Conservation (phyloP, 2,329 filamentous ascomycete species). For the Aspergillus floridensis region DNA sequence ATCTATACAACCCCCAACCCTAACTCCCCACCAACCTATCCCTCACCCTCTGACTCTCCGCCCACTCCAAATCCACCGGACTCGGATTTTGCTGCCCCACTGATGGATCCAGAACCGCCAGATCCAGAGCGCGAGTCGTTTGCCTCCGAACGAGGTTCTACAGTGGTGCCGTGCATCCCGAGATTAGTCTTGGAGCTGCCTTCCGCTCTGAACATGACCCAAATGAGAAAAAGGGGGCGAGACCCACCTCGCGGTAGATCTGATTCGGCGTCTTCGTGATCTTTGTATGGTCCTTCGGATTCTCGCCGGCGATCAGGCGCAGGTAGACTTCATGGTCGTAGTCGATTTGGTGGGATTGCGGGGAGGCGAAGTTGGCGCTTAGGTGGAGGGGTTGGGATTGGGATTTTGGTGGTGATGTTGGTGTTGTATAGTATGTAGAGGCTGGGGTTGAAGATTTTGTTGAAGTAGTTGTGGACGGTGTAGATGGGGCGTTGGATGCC, state of each 20-base stretch:
- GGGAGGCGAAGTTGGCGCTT: constrained; percentile 29
- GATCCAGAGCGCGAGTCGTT: constrained; percentile 24
- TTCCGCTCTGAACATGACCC: background rate
- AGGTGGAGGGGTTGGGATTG: constrained; percentile 51
- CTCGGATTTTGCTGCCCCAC: constrained; percentile 21
- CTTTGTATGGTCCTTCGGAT: constrained; percentile 9
- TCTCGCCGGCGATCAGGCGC: constrained; percentile 25
- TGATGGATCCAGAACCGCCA: constrained; percentile 26
- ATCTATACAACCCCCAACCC: background rate
- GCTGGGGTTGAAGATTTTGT: too few species aligned
- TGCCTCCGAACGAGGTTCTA: constrained; percentile 2
- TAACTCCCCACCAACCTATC: constrained; percentile 9
- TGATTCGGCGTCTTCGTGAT: constrained; percentile 29
- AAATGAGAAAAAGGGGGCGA: background rate
- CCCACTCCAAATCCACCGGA: constrained; percentile 29
- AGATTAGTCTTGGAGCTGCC: background rate
- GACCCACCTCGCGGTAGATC: constrained; percentile 29
- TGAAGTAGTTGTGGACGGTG: too few species aligned
- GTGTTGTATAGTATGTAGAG: too few species aligned
- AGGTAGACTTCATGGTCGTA: constrained; percentile 35
- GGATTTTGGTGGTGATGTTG: background rate
- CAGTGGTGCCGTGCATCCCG: background rate
- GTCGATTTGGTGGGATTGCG: constrained; percentile 20
- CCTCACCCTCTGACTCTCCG: constrained; percentile 19
- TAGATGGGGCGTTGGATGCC: background rate